Evolutionary conservation across 345 rosid genomes (phyloP), one percentile per base, ranked within the genome.

Genomic region (Camelina laxa): DNA sequence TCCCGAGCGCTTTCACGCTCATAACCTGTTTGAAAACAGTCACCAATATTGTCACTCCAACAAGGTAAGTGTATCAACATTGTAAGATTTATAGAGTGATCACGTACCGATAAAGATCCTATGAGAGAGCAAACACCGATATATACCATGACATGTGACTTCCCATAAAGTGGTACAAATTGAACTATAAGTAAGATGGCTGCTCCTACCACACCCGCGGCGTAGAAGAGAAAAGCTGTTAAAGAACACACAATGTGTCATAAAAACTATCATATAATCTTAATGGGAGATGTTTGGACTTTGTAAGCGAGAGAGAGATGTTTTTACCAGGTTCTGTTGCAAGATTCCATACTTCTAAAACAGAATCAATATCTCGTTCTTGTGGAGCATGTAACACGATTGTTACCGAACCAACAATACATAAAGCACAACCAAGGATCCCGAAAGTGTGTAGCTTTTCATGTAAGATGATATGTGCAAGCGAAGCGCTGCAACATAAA

Each of bases 311-410:
- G 39, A 45, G 21, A 65, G 17, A 47, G 44, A 65, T 12, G 17
- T 30, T 17, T 5, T 8, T 71, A 92, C 97, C 96, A 76, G 97
- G 97, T 80, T 90, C 97, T 2, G 96, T 90, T 17, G 97, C 96
- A 75, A 90, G 97, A 80, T 85, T 84, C 97, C 97, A 92, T 49
- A 92, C 91, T 82, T 92, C 91, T 49, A n/a, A 54, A 9, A 90
- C 96, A 35, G 97, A 92, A 67, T 78, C 91, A 72, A 90, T 92
- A 56, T 79, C 87, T 22, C 88, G 86, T 77, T 92, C 97, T 78
- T 84, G 96, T 66, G 97, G 96, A 82, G 97, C 96, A 83, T 92
- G 97, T 69, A 92, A 72, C 55, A 88, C 94, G 65, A 92, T 92
- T 17, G 94, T 87, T 9, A 88, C 84, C 11, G 97, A 92, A 75